A percentile compares a stretch with the other conserved stretches of the same genome.
Conservation (phyloP, 1,284 basidiomycete genomes). For the Trichosporon faecale region DNA sequence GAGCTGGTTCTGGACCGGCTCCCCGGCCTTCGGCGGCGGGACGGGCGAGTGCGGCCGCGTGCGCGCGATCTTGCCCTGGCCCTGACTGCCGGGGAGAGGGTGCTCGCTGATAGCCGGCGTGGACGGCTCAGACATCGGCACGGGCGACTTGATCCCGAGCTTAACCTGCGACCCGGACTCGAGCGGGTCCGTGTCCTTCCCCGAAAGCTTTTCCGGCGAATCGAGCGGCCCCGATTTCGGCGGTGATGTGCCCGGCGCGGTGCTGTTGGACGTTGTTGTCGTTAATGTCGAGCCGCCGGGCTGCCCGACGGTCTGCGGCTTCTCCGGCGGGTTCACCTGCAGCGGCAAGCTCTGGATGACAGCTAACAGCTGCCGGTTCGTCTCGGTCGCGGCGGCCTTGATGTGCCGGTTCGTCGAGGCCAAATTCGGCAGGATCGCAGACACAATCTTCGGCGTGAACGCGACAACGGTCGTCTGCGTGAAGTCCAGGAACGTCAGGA, state of each 20-base stretch:
- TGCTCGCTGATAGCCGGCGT: constrained; percentile 44
- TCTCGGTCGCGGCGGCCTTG: constrained; percentile 76
- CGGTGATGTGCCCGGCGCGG: neutral
- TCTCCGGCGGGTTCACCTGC: constrained; percentile 56
- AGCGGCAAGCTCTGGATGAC: constrained; percentile 79
- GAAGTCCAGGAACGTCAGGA: constrained; percentile 85
- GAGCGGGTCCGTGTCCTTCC: neutral
- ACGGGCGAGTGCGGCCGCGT: constrained; percentile 34
- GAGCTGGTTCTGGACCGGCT: constrained; percentile 2
- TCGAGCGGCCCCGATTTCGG: neutral
- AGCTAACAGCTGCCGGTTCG: constrained; percentile 77
- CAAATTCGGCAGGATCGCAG: constrained; percentile 87
- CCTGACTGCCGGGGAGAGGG: constrained; percentile 23
- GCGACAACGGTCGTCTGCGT: constrained; percentile 88
- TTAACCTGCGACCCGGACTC: neutral
- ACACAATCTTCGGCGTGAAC: constrained; percentile 88
- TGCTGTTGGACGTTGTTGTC: neutral
- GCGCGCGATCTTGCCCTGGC: constrained; percentile 20
- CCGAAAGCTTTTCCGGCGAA: neutral
- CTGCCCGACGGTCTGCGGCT: constrained; percentile 8
- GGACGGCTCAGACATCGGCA: constrained; percentile 52
- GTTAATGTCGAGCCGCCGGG: neutral
- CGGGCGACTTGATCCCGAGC: constrained; percentile 30
- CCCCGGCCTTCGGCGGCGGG: constrained; percentile 22
- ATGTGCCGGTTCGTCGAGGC: constrained; percentile 72